Conservation (phyloP, 1,284 basidiomycete species). For the Xerocomus tenax region DNA sequence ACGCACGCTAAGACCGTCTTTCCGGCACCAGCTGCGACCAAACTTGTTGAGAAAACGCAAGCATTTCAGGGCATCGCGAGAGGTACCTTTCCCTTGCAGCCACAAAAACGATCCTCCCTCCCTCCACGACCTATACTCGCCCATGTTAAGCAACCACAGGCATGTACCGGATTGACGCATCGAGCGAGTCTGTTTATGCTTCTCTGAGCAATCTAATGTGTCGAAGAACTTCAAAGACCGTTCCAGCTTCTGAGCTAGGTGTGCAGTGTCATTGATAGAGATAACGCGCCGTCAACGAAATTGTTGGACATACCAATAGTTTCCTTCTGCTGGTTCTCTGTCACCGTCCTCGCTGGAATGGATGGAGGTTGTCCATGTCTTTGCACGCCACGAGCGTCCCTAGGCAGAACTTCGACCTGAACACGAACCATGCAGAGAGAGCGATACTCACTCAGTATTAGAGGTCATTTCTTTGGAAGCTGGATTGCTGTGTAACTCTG, state of each 20-base stretch:
- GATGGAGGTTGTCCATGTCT: not conserved
- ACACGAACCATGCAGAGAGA: not conserved
- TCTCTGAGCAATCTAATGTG: conserved; percentile 2
- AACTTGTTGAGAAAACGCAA: no score
- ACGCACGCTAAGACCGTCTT: no score
- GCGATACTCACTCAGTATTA: not conserved
- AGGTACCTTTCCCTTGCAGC: no score
- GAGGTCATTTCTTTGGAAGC: no score
- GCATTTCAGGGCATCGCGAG: no score
- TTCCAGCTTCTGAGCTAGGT: conserved; percentile 4
- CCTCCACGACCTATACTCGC: conserved; percentile 1
- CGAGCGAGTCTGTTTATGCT: not conserved
- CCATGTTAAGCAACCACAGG: conserved; percentile 4
- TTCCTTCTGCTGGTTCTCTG: not conserved
- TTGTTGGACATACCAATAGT: conserved; percentile 4
- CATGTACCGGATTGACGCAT: conserved; percentile 12
- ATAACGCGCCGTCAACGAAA: no score
- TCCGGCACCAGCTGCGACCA: no score
- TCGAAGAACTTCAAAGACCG: not conserved
- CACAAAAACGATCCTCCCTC: no score
- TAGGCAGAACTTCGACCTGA: not conserved
- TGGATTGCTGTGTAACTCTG: not conserved
- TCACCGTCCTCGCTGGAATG: not conserved
- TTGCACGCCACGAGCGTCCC: not conserved
- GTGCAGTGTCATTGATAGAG: no score